phyloP scores from a whole-genome alignment of 2,329 filamentous ascomycete species.

The Trichoderma polysporum region DNA sequence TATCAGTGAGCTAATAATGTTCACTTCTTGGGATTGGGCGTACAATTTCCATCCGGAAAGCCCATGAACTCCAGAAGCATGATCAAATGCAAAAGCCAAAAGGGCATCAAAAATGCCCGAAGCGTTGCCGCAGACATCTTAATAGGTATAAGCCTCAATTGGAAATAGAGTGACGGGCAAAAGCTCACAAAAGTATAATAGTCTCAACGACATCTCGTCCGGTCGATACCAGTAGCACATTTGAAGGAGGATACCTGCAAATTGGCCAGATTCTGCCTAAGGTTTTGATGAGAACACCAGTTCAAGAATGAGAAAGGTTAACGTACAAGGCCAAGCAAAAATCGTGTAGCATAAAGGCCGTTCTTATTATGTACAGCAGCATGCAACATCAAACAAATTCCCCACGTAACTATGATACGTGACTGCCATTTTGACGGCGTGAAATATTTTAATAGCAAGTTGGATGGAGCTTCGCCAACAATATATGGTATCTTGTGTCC shows the following conservation, averaged over 20 bases:
- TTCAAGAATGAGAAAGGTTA: slow-evolving; percentile 37
- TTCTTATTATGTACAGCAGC: slow-evolving; percentile 38
- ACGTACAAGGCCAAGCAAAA: slow-evolving; percentile 40
- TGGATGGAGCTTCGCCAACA: slow-evolving; percentile 41
- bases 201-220: slow-evolving; percentile 46
- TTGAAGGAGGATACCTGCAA: slow-evolving; percentile 44
- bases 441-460: slow-evolving; percentile 40
- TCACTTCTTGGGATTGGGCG: too few species aligned
- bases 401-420: slow-evolving; percentile 43
- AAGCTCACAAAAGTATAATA: slow-evolving; percentile 46
- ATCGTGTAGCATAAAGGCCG: slow-evolving; percentile 39
- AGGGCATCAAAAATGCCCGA: slow-evolving; percentile 43
- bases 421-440: slow-evolving; percentile 42
- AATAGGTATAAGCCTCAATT: slow-evolving; percentile 20
- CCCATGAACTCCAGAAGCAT: slow-evolving; percentile 36
- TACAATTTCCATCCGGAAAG: slow-evolving; percentile 34
- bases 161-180: slow-evolving; percentile 20
- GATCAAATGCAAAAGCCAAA: slow-evolving; percentile 45
- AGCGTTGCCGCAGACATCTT: slow-evolving; percentile 42
- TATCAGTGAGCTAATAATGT: not conserved
- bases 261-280: slow-evolving; percentile 42
- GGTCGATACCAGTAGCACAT: slow-evolving; percentile 50
- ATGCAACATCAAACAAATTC: slow-evolving; percentile 36
- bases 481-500: slow-evolving; percentile 38
- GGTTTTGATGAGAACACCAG: slow-evolving; percentile 33